Base-by-base conservation (phyloP, 2,329 filamentous ascomycete species). In the Diaporthe helianthi region DNA sequence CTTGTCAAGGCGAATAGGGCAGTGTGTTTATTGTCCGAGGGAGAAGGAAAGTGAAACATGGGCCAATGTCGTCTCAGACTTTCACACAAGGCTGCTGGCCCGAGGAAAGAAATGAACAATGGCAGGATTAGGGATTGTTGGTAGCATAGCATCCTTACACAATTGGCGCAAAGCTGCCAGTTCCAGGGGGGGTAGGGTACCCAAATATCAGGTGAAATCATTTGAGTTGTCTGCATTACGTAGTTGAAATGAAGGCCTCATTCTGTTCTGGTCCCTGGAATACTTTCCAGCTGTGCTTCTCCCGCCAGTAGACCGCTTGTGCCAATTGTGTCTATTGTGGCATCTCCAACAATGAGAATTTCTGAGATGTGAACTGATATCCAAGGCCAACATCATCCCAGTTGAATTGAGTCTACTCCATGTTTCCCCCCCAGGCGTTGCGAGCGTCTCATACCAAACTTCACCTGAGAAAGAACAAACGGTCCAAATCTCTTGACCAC, bases 21-120 rank as follows among this genome's bases (percentile, higher is more conserved):
- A 75, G n/a, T 73, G 65, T n/a, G 76, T 78, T 71, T 78, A 68
- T 72, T 77, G 72, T 63, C 38, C n/a, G 70, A 77, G 68, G 73
- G 78, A 74, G 73, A 80, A 82, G 70, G 76, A 76, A 7, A 76
- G 31, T 6, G 77, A 80, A 69, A 78, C 77, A 17, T 91, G 89
- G 89, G 84, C 83, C 67, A 83, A 85, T 72, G 84, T 84, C 15
- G 75, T 90, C 19, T 79, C 85, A 22, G 87, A 90, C 75, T 76
- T 91, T 51, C 83, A 85, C 47, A 82, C 82, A 70, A 85, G 83
- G 75, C 77, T 91, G 54, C 78, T 89, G 73, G 86, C 85, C 0
- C 83, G 86, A 70, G 87, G 87, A 5, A 81, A 79, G 69, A 90
- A 87, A 77, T 84, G 36, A 64, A 49, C 24, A 67, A 58, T 31